Percentiles rank a stretch among this genome's conserved stretches.
phyloP scores from a whole-genome alignment of 768 basidiomycete genomes.

The Suillus tomentosus region DNA sequence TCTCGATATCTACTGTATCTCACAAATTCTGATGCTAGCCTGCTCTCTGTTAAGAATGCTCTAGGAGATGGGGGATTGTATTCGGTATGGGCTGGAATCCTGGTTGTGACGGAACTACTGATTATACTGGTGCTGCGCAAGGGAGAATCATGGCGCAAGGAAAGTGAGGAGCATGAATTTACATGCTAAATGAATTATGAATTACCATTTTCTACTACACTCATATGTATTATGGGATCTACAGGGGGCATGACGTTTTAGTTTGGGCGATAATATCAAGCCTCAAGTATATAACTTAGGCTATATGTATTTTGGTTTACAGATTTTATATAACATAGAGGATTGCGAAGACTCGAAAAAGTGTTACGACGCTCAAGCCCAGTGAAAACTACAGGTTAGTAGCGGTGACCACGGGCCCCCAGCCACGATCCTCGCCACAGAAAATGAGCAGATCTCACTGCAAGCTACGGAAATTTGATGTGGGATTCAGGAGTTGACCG shows the following conservation, averaged over 20 bases:
- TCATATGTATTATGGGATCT: not conserved
- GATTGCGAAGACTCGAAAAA: not conserved
- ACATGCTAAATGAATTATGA: constrained; percentile 1
- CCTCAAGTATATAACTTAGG: not conserved
- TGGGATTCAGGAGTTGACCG: too few relatives aligned
- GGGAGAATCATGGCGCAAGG: constrained; percentile 60
- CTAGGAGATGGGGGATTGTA: constrained; percentile 84
- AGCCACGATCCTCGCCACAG: too few relatives aligned
- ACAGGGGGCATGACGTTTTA: not conserved
- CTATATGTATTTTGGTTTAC: not conserved
- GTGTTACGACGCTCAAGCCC: too few relatives aligned
- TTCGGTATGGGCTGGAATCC: constrained; percentile 60
- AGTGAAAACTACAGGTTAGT: too few relatives aligned
- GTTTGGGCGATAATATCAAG: not conserved
- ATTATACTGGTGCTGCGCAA: constrained; percentile 60
- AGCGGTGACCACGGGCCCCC: too few relatives aligned
- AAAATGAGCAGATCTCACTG: too few relatives aligned
- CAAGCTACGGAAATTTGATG: too few relatives aligned
- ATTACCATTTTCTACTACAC: not conserved
- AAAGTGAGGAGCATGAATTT: constrained; percentile 44
- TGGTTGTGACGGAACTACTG: constrained; percentile 53
- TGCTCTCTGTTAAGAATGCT: constrained; percentile 42
- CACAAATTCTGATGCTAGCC: not conserved
- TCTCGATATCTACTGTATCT: too few relatives aligned
- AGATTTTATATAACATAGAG: not conserved